Conservation (phyloP, 371 early-diverging fungal species). For the Mortierella sp. region DNA sequence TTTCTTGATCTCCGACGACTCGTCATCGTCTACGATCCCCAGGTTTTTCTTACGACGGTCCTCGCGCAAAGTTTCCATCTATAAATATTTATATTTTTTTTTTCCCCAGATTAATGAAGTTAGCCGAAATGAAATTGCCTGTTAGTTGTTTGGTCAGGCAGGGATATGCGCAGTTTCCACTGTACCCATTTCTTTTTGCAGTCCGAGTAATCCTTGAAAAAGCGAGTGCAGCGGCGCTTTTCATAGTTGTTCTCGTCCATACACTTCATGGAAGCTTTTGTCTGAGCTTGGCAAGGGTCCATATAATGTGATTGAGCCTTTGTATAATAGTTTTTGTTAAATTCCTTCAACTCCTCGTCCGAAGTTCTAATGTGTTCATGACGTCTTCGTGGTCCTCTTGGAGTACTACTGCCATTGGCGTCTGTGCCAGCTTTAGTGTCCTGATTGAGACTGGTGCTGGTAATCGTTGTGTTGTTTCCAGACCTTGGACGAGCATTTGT, state of each 20-base stretch:
- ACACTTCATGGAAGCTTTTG: constrained; percentile 74
- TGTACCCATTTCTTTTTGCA: constrained; percentile 77
- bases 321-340: constrained; percentile 65
- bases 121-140: not conserved
- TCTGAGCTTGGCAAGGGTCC: constrained; percentile 74
- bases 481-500: not conserved
- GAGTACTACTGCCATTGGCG: not conserved
- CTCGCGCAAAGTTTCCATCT: constrained; percentile 47
- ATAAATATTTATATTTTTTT: not conserved
- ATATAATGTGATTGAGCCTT: constrained; percentile 72
- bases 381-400: constrained; percentile 24
- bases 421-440: not conserved
- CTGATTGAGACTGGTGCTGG: not conserved
- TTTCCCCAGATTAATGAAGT: not conserved
- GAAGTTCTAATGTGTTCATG: constrained; percentile 46
- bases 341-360: constrained; percentile 57
- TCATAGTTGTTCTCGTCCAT: constrained; percentile 73
- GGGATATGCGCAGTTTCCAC: not conserved
- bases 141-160: not conserved
- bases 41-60: constrained; percentile 48
- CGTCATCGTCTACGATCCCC: constrained; percentile 44
- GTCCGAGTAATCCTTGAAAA: constrained; percentile 72
- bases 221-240: constrained; percentile 68
- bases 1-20: constrained; percentile 15
- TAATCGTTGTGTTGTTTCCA: constrained; percentile 23